Evolutionary conservation across 2,329 filamentous ascomycete species (phyloP).

Genomic region (Arthrobotrys sphaeroides): DNA sequence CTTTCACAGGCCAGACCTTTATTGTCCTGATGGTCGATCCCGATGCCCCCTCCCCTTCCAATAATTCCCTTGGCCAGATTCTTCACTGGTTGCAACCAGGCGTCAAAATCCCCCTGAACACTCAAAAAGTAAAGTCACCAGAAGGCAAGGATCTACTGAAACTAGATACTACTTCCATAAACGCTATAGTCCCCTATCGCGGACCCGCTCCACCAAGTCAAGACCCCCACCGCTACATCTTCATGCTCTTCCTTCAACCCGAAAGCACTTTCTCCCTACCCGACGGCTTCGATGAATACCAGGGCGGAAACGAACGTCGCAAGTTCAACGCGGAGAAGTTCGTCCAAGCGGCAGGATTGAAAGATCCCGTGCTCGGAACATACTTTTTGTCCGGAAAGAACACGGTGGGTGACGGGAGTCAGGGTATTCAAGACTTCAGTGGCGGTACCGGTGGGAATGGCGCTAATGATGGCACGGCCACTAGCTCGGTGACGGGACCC

Average conservation of each 20-base stretch:
- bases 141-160: constrained; percentile 21
- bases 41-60: constrained; percentile 42
- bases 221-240: constrained; percentile 47
- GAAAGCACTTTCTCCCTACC: constrained; percentile 29
- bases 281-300: constrained; percentile 30
- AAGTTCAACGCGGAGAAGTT: constrained; percentile 33
- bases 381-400: constrained; percentile 36
- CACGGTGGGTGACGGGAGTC: constrained; percentile 35
- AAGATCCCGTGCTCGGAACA: constrained; percentile 24
- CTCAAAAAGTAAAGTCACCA: constrained; percentile 16
- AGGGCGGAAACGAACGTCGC: constrained; percentile 28
- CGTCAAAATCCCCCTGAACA: constrained; percentile 19
- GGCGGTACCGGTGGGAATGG: not conserved
- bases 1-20: constrained; percentile 30
- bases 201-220: constrained; percentile 37
- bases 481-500: not conserved
- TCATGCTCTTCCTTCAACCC: constrained; percentile 46
- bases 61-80: constrained; percentile 39
- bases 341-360: constrained; percentile 18
- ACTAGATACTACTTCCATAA: constrained; percentile 28
- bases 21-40: constrained; percentile 49
- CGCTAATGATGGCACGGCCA: not conserved
- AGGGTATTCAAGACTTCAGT: constrained; percentile 7
- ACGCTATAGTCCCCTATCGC: constrained; percentile 34
- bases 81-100: constrained; percentile 50